These are phyloP conservation scores for Aspergillus aculeatinus DNA, from an alignment of 2,329 filamentous ascomycete genomes.

Conservation along the genomic window DNA sequence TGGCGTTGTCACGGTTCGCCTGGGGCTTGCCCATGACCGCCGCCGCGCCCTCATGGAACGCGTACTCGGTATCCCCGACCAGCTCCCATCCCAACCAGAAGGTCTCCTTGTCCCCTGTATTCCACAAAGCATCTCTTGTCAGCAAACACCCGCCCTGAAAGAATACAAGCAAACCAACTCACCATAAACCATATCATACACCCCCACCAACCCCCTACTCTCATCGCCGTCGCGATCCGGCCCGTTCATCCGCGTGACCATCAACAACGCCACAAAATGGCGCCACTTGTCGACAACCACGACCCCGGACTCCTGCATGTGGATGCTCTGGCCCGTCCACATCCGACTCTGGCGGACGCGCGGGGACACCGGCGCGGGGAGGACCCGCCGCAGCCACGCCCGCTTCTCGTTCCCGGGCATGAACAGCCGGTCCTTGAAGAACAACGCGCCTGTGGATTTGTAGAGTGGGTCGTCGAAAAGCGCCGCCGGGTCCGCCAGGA, in stretches of 20 bases:
- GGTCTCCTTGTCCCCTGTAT: slow-evolving; percentile 50
- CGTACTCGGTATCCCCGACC: slow-evolving; percentile 43
- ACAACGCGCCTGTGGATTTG: slow-evolving; percentile 44
- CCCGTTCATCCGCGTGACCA: slow-evolving; percentile 36
- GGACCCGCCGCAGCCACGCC: slow-evolving; percentile 43
- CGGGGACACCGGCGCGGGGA: slow-evolving; percentile 45
- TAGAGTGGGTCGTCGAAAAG: slow-evolving; percentile 48
- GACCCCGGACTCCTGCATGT: slow-evolving; percentile 48
- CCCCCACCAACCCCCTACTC: slow-evolving; percentile 38
- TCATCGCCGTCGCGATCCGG: slow-evolving; percentile 46
- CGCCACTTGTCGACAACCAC: slow-evolving; percentile 49
- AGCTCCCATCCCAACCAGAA: slow-evolving; percentile 53
- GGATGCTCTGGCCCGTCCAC: slow-evolving; percentile 19
- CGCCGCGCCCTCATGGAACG: slow-evolving; percentile 44
- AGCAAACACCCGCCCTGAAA: too few species aligned
- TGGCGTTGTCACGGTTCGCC: neutral
- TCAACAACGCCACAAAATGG: slow-evolving; percentile 46
- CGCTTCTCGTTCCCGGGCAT: slow-evolving; percentile 37
- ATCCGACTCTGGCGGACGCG: slow-evolving; percentile 36
- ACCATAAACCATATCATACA: slow-evolving; percentile 51
- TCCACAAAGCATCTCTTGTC: too few species aligned
- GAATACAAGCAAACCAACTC: slow-evolving; percentile 11
- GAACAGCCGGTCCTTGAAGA: slow-evolving; percentile 49
- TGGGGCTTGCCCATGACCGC: slow-evolving; percentile 17
- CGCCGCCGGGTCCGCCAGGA: slow-evolving; percentile 44